Evolutionary conservation across 768 basidiomycete species (phyloP).

Genomic region (Lentinula aciculospora): DNA sequence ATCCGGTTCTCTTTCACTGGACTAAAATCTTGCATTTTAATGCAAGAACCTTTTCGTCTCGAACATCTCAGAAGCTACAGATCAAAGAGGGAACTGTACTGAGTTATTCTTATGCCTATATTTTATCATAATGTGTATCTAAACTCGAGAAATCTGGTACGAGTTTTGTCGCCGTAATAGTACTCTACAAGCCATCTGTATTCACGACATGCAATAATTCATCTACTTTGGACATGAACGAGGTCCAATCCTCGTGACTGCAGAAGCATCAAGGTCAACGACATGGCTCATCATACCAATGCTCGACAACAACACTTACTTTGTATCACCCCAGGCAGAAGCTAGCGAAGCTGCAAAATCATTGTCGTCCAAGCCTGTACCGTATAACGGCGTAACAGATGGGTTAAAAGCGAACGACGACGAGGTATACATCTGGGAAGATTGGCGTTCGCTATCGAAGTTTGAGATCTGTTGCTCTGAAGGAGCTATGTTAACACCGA

Average conservation of each 20-base stretch:
- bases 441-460: neutral
- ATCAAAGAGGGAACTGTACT: too few relatives aligned
- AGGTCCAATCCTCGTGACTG: conserved; percentile 3
- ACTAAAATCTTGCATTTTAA: too few relatives aligned
- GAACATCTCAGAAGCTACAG: too few relatives aligned
- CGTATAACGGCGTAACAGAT: neutral
- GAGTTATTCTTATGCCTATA: too few relatives aligned
- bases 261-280: neutral
- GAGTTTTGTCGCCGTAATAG: too few relatives aligned
- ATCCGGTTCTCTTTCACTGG: too few relatives aligned
- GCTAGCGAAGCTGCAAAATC: neutral
- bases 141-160: too few relatives aligned
- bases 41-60: too few relatives aligned
- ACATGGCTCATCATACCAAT: neutral
- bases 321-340: neutral
- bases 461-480: neutral
- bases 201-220: neutral
- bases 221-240: conserved; percentile 6
- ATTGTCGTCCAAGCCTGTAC: neutral
- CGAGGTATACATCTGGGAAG: neutral
- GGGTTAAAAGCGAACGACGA: neutral
- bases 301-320: neutral
- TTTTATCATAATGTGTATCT: too few relatives aligned
- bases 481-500: neutral
- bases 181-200: neutral